Percentiles rank a stretch among this genome's conserved stretches.
Evolutionary conservation across 2,329 filamentous ascomycete species (phyloP).

Genomic region (Aureobasidium sp.): DNA sequence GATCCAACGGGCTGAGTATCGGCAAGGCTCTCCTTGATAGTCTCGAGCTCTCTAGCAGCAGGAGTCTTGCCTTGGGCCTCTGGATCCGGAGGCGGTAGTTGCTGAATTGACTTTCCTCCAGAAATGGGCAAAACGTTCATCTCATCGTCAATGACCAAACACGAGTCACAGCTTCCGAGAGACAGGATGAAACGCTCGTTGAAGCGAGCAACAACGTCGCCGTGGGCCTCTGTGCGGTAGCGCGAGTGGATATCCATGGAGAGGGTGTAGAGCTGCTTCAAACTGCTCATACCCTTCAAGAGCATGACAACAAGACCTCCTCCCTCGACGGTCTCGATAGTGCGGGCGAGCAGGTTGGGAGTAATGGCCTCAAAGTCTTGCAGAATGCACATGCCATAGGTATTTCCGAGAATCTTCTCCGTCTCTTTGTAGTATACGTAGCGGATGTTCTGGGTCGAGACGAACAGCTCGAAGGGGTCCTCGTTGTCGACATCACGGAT

Average conservation of each 20-base stretch:
- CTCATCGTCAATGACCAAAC: slow-evolving; percentile 94
- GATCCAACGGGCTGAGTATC: slow-evolving; percentile 83
- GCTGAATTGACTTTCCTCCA: slow-evolving; percentile 81
- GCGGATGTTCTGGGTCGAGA: slow-evolving; percentile 91
- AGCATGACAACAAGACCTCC: slow-evolving; percentile 85
- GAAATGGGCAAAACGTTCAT: slow-evolving; percentile 96
- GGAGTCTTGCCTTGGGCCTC: slow-evolving; percentile 66
- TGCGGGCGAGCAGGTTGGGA: slow-evolving; percentile 89
- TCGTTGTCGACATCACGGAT: slow-evolving; percentile 86
- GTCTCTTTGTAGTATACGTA: slow-evolving; percentile 99
- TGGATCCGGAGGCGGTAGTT: slow-evolving; percentile 67
- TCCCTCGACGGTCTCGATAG: slow-evolving; percentile 95
- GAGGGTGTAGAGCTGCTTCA: slow-evolving; percentile 94
- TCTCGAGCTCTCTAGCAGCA: slow-evolving; percentile 67
- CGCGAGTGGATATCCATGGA: slow-evolving; percentile 97
- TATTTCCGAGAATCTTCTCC: slow-evolving; percentile 96
- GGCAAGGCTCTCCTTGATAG: slow-evolving; percentile 78
- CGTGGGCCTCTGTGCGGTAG: slow-evolving; percentile 92
- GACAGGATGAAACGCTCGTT: slow-evolving; percentile 97
- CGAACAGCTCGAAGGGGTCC: slow-evolving; percentile 95
- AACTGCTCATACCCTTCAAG: slow-evolving; percentile 90
- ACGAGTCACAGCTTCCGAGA: slow-evolving; percentile 88
- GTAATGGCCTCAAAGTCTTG: slow-evolving; percentile 98
- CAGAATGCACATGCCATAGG: slow-evolving; percentile 95
- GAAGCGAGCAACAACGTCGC: slow-evolving; percentile 90